Evolutionary conservation across 2,329 filamentous ascomycete species (phyloP).

Genomic region (Amylocarpus encephaloides): DNA sequence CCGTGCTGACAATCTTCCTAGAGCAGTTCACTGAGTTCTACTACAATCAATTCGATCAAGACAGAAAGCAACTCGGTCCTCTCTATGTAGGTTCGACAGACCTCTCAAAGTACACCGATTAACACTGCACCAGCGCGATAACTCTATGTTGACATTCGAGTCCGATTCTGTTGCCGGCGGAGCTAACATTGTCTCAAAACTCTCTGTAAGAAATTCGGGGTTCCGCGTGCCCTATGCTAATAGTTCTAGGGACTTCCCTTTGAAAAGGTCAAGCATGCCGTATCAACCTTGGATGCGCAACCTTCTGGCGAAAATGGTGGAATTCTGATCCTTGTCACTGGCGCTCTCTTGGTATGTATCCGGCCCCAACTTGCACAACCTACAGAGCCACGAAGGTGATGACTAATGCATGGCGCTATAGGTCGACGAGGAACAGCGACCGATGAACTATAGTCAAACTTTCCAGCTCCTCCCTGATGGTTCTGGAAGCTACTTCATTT

Average conservation of each 20-base stretch:
- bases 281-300: conserved; percentile 76
- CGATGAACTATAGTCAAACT: conserved; percentile 85
- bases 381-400: not conserved
- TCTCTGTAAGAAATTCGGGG: conserved; percentile 51
- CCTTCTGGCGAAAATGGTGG: conserved; percentile 60
- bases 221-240: not conserved
- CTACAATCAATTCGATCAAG: conserved; percentile 77
- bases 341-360: conserved; percentile 66
- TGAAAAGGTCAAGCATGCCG: conserved; percentile 70
- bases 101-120: conserved; percentile 6
- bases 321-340: conserved; percentile 84
- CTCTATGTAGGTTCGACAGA: conserved; percentile 66
- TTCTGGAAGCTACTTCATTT: conserved; percentile 70
- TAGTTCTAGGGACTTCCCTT: conserved; percentile 66
- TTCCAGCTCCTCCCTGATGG: conserved; percentile 76
- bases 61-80: conserved; percentile 55
- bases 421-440: conserved; percentile 79
- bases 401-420: conserved; percentile 33
- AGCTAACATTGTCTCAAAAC: conserved; percentile 68
- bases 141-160: conserved; percentile 95
- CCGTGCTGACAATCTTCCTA: conserved; percentile 34
- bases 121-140: conserved; percentile 52
- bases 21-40: conserved; percentile 87
- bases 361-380: not conserved
- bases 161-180: conserved; percentile 58